Evolutionary conservation across 495 filamentous ascomycete genomes (phyloP).

Genomic region (Cercophora sp.): DNA sequence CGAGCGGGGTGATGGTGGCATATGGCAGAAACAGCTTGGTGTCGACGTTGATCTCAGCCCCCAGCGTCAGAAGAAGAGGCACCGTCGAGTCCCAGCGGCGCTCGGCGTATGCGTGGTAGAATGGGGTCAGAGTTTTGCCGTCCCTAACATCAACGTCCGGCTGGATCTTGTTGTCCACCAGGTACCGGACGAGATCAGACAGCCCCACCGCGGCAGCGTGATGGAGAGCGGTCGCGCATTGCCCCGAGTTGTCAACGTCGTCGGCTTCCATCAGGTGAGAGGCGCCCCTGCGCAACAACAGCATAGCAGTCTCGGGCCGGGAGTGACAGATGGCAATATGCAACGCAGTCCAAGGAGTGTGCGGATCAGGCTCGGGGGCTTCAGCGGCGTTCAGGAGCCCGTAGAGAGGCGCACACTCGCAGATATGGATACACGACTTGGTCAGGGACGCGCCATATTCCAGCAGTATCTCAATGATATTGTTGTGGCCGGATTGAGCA

Average conservation of each 20-base stretch:
- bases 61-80: conserved; percentile 27
- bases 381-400: conserved; percentile 26
- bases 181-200: conserved; percentile 13
- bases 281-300: conserved; percentile 31
- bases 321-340: conserved; percentile 37
- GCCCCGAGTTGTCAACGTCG: not conserved
- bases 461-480: conserved; percentile 28
- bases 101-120: conserved; percentile 34
- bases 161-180: conserved; percentile 27
- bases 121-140: conserved; percentile 26
- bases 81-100: conserved; percentile 29
- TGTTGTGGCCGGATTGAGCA: conserved; percentile 27
- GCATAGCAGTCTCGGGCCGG: conserved; percentile 26
- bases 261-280: conserved; percentile 22
- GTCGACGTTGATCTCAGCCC: conserved; percentile 32
- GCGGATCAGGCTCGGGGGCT: not conserved
- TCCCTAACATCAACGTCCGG: conserved; percentile 28
- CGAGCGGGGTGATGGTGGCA: conserved; percentile 31
- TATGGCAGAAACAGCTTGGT: conserved; percentile 31
- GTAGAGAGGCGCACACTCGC: conserved; percentile 25
- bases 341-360: conserved; percentile 28
- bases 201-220: conserved; percentile 28
- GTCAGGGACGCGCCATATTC: conserved; percentile 26
- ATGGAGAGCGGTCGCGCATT: conserved; percentile 25
- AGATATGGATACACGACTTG: conserved; percentile 21